These are phyloP conservation scores for Hibiscus tridactylites DNA, from an alignment of 345 rosid genomes.

Conservation along the genomic window DNA sequence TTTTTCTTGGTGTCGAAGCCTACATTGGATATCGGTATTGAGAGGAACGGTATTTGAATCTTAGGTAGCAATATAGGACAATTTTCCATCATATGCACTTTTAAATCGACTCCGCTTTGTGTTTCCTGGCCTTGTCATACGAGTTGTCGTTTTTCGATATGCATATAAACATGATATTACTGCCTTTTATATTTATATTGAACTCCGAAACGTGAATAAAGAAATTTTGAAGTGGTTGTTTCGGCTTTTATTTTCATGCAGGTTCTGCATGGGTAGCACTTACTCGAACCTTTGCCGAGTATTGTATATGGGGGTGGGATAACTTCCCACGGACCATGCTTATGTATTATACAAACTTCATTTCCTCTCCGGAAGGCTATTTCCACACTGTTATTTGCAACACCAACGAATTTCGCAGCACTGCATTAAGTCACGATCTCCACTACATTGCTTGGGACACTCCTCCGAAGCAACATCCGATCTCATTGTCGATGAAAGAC, in stretches of 20 bases:
- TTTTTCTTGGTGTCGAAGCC: no score
- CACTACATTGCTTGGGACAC: slow-evolving; percentile 1
- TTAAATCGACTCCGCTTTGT: background rate
- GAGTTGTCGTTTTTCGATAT: background rate
- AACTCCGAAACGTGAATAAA: background rate
- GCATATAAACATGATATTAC: background rate
- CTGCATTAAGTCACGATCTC: background rate
- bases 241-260: background rate
- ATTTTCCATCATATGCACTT: background rate
- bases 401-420: background rate
- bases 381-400: background rate
- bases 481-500: background rate
- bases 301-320: slow-evolving; percentile 1
- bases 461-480: background rate
- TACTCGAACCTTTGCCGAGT: background rate
- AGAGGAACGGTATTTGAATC: no score
- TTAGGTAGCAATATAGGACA: background rate
- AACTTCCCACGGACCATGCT: background rate
- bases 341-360: background rate
- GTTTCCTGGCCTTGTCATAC: background rate
- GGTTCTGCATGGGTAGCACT: background rate
- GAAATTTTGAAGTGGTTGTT: background rate
- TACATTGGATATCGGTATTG: no score
- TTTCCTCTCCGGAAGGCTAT: background rate
- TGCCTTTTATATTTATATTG: background rate